Conservation (phyloP, 345 rosid species). For the Bruguiera parviflora region DNA sequence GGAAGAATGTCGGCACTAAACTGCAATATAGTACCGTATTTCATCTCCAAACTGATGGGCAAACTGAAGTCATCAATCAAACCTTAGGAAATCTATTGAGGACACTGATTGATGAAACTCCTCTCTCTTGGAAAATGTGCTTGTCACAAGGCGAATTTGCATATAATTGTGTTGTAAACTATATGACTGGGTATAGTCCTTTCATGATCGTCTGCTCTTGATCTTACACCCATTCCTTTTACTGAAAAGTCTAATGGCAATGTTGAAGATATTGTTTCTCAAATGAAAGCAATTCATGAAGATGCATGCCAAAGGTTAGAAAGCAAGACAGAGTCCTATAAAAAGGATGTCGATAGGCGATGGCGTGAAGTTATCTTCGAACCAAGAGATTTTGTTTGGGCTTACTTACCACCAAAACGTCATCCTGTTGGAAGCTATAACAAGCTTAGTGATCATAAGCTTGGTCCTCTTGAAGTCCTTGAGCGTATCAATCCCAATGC, state of each 20-base stretch:
- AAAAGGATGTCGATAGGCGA: not conserved
- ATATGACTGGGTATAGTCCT: conserved; percentile 1
- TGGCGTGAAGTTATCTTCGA: not conserved
- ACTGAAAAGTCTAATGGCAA: not conserved
- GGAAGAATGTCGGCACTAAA: not conserved
- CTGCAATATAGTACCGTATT: not conserved
- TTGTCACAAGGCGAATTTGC: not conserved
- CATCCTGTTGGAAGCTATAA: conserved; percentile 1
- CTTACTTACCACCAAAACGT: not conserved
- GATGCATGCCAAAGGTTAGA: too few relatives aligned
- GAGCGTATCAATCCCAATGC: not conserved
- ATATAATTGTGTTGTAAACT: not conserved
- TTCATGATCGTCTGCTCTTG: not conserved
- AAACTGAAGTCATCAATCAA: not conserved
- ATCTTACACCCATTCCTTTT: not conserved
- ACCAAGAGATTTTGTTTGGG: conserved; percentile 8
- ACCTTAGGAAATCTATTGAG: not conserved
- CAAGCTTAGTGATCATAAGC: not conserved
- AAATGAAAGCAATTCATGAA: not conserved
- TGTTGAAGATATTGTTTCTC: not conserved
- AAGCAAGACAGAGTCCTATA: not conserved
- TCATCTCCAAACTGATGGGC: too few relatives aligned
- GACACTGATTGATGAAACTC: not conserved
- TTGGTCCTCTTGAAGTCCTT: not conserved
- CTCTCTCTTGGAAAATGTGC: not conserved